Evolutionary conservation across 129 eudicot species (phyloP).

Genomic region (Pulicaria dysenterica): DNA sequence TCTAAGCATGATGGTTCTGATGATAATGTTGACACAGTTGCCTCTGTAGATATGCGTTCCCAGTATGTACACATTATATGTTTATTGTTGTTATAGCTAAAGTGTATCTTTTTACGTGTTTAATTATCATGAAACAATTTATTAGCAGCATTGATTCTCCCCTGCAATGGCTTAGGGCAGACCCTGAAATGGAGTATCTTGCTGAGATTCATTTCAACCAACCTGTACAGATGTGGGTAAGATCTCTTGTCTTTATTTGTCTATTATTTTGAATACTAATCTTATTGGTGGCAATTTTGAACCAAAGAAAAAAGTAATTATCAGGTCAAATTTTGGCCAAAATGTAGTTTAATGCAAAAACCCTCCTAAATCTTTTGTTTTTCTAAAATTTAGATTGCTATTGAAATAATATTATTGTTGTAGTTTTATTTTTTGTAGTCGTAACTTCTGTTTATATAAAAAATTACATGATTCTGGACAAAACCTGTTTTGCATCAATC

Average conservation of each 20-base stretch:
- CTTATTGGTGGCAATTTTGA: not conserved
- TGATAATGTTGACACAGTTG: conserved; percentile 72
- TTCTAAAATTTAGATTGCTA: not conserved
- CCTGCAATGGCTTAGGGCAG: conserved; percentile 93
- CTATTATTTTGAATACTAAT: not conserved
- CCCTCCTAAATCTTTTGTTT: not conserved
- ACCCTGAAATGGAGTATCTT: conserved; percentile 98
- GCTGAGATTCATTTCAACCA: conserved; percentile 91
- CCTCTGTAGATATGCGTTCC: conserved; percentile 62
- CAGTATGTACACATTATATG: conserved; percentile 52
- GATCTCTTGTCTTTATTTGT: conserved; percentile 30
- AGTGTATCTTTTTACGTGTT: conserved; percentile 3
- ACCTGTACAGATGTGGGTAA: conserved; percentile 99
- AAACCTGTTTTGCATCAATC: not conserved
- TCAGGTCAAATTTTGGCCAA: not conserved
- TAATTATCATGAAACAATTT: conserved; percentile 4
- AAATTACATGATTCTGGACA: not conserved
- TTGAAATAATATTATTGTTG: not conserved
- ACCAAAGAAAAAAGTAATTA: not conserved
- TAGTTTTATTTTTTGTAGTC: not conserved
- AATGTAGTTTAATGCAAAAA: not conserved
- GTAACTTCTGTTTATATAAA: not conserved
- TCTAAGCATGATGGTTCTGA: conserved; percentile 89
- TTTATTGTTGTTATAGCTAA: conserved; percentile 5
- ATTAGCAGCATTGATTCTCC: conserved; percentile 84